Conservation (phyloP, 192 early-diverging fungal species). For the Phycomyces nitens region DNA sequence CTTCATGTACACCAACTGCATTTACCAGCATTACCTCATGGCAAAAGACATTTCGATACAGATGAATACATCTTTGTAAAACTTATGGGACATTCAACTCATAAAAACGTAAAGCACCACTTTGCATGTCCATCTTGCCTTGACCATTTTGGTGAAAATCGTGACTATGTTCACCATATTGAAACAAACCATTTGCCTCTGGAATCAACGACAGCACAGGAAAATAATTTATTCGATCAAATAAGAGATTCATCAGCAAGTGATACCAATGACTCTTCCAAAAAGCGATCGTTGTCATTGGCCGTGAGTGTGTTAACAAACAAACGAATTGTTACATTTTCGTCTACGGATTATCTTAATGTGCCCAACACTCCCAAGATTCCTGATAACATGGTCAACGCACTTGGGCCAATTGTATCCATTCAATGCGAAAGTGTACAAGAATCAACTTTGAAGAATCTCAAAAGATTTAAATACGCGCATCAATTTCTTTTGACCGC, state of each 20-base stretch:
- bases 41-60: no score
- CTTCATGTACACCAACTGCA: no score
- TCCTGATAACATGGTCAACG: background rate
- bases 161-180: no score
- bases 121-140: no score
- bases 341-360: background rate
- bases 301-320: background rate
- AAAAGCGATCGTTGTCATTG: background rate
- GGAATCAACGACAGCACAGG: no score
- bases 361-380: background rate
- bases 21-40: no score
- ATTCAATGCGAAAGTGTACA: background rate
- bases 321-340: slow-evolving; percentile 9
- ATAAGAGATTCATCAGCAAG: background rate
- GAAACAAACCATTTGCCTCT: no score
- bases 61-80: no score
- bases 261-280: background rate
- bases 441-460: background rate
- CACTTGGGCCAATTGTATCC: background rate
- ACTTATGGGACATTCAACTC: no score
- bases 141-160: no score
- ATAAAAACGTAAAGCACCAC: no score
- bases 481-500: background rate
- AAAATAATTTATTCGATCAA: no score
- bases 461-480: background rate